A percentile compares a stretch with the other conserved stretches of the same genome.
phyloP scores from a whole-genome alignment of 1,284 basidiomycete genomes.

The Ganoderma sinense region DNA sequence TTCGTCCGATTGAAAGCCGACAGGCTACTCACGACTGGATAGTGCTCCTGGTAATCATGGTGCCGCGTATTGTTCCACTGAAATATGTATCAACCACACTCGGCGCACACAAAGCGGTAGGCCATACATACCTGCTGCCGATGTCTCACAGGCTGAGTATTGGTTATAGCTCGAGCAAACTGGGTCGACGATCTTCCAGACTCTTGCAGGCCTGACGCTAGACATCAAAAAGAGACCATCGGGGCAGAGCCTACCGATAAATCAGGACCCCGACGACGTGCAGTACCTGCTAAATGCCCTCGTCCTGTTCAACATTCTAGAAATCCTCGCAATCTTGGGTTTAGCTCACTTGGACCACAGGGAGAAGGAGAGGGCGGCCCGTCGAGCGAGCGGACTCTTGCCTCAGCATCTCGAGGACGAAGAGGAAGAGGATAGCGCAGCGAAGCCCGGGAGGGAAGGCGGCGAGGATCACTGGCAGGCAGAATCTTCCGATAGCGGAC shows the following conservation, averaged over 20 bases:
- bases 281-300: slow-evolving; percentile 68
- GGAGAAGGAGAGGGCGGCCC: slow-evolving; percentile 39
- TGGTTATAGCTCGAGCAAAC: slow-evolving; percentile 72
- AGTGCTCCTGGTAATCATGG: slow-evolving; percentile 80
- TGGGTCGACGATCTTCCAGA: slow-evolving; percentile 76
- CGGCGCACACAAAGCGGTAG: slow-evolving; percentile 80
- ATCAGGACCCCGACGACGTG: slow-evolving; percentile 41
- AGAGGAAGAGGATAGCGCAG: slow-evolving; percentile 16
- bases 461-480: slow-evolving; percentile 24
- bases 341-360: slow-evolving; percentile 55
- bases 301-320: slow-evolving; percentile 64
- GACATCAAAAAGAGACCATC: slow-evolving; percentile 49
- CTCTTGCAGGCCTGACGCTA: slow-evolving; percentile 70
- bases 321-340: slow-evolving; percentile 58
- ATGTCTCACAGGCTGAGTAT: neutral
- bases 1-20: neutral
- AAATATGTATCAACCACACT: slow-evolving; percentile 82
- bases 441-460: slow-evolving; percentile 18
- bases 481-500: slow-evolving; percentile 16
- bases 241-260: slow-evolving; percentile 10
- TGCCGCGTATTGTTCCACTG: slow-evolving; percentile 73
- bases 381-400: slow-evolving; percentile 29
- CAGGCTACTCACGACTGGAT: slow-evolving; percentile 3
- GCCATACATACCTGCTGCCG: slow-evolving; percentile 33
- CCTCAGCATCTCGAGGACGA: slow-evolving; percentile 31